These are phyloP conservation scores for Lantana camara DNA, from an alignment of 257 asterid species.

Conservation along the genomic window DNA sequence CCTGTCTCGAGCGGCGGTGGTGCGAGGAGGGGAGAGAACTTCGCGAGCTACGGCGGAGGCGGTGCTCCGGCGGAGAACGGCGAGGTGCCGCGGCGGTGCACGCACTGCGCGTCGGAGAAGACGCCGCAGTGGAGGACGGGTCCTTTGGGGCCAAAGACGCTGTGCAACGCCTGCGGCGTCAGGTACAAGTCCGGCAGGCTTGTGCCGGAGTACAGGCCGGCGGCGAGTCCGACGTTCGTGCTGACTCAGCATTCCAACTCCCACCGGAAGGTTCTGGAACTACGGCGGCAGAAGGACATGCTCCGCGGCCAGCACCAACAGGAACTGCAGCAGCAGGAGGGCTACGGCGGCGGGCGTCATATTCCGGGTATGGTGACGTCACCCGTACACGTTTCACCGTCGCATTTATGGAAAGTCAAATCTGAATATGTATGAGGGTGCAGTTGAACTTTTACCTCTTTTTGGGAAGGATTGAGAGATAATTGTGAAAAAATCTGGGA, in stretches of 20 bases:
- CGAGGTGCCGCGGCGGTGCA: conserved; percentile 58
- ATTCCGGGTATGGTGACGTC: conserved; percentile 52
- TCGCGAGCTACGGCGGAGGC: neutral
- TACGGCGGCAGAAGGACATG: conserved; percentile 74
- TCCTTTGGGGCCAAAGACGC: conserved; percentile 78
- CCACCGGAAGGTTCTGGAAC: conserved; percentile 77
- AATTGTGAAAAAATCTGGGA: conserved; percentile 20
- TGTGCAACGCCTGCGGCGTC: conserved; percentile 89
- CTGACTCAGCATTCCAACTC: conserved; percentile 85
- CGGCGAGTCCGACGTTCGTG: conserved; percentile 86
- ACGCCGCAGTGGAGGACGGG: conserved; percentile 93
- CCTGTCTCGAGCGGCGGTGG: neutral
- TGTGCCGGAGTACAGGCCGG: conserved; percentile 85
- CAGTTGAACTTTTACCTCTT: neutral
- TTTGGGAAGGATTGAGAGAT: conserved; percentile 7
- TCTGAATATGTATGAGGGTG: conserved; percentile 8
- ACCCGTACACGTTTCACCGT: conserved; percentile 4
- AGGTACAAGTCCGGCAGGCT: conserved; percentile 77
- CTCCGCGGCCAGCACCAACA: conserved; percentile 46
- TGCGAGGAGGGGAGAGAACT: conserved; percentile 23
- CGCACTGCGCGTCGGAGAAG: conserved; percentile 81
- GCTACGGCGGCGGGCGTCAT: conserved; percentile 47
- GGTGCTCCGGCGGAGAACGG: conserved; percentile 24
- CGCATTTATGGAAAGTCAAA: neutral
- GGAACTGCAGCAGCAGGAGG: conserved; percentile 48